A percentile compares a stretch with the other conserved stretches of the same genome.
phyloP scores from a whole-genome alignment of 257 asterid genomes.

The Solanum pimpinellifolium region DNA sequence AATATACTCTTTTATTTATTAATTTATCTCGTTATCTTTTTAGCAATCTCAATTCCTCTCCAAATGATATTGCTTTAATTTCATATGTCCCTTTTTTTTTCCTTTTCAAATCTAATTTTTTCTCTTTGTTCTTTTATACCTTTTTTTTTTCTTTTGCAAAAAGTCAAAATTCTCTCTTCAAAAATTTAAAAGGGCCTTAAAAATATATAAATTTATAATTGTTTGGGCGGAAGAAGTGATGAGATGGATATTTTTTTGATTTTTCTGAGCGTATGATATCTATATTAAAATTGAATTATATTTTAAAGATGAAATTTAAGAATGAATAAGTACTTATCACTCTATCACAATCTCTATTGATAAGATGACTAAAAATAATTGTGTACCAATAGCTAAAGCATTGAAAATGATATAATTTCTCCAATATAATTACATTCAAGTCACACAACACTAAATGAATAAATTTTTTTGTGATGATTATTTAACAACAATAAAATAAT shows the following conservation, averaged over 20 bases:
- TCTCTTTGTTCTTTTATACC: background rate
- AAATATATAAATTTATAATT: background rate
- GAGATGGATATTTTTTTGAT: background rate
- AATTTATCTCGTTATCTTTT: background rate
- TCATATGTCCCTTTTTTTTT: background rate
- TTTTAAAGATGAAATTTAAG: no score
- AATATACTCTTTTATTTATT: background rate
- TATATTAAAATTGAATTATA: accelerated
- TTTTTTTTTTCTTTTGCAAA: background rate
- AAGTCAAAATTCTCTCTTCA: background rate
- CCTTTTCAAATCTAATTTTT: background rate
- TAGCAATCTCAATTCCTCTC: background rate
- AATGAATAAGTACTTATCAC: background rate
- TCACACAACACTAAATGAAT: background rate
- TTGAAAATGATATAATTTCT: background rate
- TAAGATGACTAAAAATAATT: background rate
- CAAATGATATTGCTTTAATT: background rate
- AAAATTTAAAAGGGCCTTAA: background rate
- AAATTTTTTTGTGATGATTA: no score
- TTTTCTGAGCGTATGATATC: no score
- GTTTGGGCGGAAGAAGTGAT: background rate
- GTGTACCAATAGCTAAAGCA: background rate
- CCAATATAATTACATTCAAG: background rate
- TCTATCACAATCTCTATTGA: background rate
- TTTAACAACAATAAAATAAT: no score